These are phyloP conservation scores for Stagonosporopsis cucurbitacearum DNA, from an alignment of 2,329 filamentous ascomycete genomes.

Conservation along the genomic window DNA sequence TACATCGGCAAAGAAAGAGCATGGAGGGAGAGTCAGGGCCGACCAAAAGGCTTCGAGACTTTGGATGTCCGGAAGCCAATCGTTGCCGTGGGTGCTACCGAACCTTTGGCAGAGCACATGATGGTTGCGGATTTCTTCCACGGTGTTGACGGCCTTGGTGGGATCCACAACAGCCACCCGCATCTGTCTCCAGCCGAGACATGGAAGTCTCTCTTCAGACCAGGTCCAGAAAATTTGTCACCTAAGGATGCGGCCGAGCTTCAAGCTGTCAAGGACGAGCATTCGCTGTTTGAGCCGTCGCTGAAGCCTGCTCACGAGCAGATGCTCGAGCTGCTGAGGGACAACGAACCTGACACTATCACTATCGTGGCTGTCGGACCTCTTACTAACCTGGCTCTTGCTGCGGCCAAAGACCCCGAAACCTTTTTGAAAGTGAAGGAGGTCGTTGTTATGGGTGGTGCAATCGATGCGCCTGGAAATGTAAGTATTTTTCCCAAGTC, in stretches of 20 bases:
- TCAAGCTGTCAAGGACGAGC: constrained; percentile 47
- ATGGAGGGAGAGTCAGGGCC: constrained; percentile 77
- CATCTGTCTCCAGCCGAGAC: constrained; percentile 56
- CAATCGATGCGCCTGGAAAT: constrained; percentile 80
- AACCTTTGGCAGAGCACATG: constrained; percentile 82
- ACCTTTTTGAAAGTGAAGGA: constrained; percentile 89
- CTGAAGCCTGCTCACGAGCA: constrained; percentile 77
- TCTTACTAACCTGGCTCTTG: constrained; percentile 89
- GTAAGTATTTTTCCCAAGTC: constrained; percentile 40
- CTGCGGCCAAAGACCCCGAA: constrained; percentile 85
- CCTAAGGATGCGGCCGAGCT: constrained; percentile 44
- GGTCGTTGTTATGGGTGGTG: constrained; percentile 93
- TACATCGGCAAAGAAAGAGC: constrained; percentile 86
- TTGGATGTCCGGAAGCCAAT: constrained; percentile 78
- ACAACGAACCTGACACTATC: constrained; percentile 82
- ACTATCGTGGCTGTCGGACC: constrained; percentile 91
- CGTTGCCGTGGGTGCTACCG: constrained; percentile 84
- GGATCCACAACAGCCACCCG: constrained; percentile 57
- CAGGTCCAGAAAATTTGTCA: constrained; percentile 41
- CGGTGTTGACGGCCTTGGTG: constrained; percentile 57
- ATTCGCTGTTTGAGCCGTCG: constrained; percentile 74
- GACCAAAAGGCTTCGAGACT: constrained; percentile 72
- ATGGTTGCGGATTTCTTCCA: constrained; percentile 77
- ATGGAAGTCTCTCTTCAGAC: constrained; percentile 55
- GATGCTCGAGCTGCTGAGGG: constrained; percentile 83